These are phyloP conservation scores for Cetraspora pellucida DNA, from an alignment of 192 early-diverging fungal genomes.

Conservation along the genomic window DNA sequence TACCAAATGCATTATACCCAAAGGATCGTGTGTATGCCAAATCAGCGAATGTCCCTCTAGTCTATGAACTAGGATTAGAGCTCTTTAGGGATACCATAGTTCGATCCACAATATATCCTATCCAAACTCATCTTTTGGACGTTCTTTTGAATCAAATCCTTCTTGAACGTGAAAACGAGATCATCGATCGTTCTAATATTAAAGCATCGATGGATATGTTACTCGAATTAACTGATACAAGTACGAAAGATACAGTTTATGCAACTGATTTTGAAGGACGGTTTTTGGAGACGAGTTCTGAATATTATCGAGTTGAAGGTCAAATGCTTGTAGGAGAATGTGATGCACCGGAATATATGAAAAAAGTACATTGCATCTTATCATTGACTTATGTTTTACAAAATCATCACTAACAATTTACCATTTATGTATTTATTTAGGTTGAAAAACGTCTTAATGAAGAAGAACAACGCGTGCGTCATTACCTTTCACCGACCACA, in stretches of 20 bases:
- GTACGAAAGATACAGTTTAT: constrained; percentile 66
- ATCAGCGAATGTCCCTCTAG: constrained; percentile 61
- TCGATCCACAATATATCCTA: constrained; percentile 54
- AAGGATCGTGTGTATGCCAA: constrained; percentile 62
- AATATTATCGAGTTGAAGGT: constrained; percentile 70
- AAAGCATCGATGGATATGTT: constrained; percentile 76
- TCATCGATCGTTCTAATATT: constrained; percentile 76
- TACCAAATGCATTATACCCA: constrained; percentile 11
- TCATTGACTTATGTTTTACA: neutral
- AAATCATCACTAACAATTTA: neutral
- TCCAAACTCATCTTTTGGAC: constrained; percentile 61
- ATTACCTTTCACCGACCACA: constrained; percentile 71
- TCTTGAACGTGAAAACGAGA: constrained; percentile 76
- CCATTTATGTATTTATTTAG: constrained; percentile 36
- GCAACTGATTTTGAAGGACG: constrained; percentile 73
- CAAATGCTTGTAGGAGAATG: constrained; percentile 55
- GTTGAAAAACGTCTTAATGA: constrained; percentile 74
- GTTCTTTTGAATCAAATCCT: constrained; percentile 77
- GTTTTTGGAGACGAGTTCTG: constrained; percentile 72
- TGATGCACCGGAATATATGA: constrained; percentile 74
- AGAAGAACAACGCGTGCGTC: constrained; percentile 71
- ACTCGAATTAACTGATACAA: constrained; percentile 60
- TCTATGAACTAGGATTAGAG: constrained; percentile 83
- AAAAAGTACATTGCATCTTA: constrained; percentile 45
- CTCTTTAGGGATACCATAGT: constrained; percentile 84